A percentile compares a stretch with the other conserved stretches of the same genome.
Conservation (phyloP, 2,329 filamentous ascomycete species). For the Fonsecaea pedrosoi region DNA sequence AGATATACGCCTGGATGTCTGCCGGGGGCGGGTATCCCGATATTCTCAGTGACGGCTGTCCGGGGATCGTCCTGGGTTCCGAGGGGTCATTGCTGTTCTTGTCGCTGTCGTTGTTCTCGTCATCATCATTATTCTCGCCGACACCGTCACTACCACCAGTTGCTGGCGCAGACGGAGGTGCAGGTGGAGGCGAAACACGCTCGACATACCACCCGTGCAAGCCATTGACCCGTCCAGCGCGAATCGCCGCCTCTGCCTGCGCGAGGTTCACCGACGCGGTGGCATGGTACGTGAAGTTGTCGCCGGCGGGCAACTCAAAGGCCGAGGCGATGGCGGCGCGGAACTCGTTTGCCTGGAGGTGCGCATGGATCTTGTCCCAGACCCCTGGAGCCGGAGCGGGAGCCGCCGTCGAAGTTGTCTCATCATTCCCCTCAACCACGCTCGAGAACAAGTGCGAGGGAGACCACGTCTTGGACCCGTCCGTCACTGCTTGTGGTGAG, state of each 20-base stretch:
- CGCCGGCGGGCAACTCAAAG: slow-evolving; percentile 55
- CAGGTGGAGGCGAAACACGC: not conserved
- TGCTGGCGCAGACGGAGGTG: no score
- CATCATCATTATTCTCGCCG: not conserved
- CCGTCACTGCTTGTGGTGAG: slow-evolving; percentile 41
- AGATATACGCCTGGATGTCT: slow-evolving; percentile 71
- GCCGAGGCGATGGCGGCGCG: slow-evolving; percentile 54
- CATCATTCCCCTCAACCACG: no score
- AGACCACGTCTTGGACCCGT: slow-evolving; percentile 53
- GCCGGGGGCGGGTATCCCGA: slow-evolving; percentile 56
- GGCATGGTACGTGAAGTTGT: slow-evolving; percentile 60
- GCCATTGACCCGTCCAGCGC: slow-evolving; percentile 54
- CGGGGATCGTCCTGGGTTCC: slow-evolving; percentile 2
- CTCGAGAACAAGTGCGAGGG: slow-evolving; percentile 54
- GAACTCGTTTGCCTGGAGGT: slow-evolving; percentile 52
- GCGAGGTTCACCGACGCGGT: slow-evolving; percentile 58
- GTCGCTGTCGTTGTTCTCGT: not conserved
- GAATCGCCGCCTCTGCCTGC: slow-evolving; percentile 58
- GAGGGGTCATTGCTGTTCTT: not conserved
- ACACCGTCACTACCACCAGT: no score
- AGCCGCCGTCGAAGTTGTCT: slow-evolving; percentile 43
- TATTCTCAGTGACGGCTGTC: slow-evolving; percentile 37
- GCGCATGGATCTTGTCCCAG: slow-evolving; percentile 45
- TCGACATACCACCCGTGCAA: slow-evolving; percentile 59
- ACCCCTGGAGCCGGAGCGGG: slow-evolving; percentile 35